Base-by-base conservation (phyloP, 2,329 filamentous ascomycete species). In the Rhexocercosporidium sp. region DNA sequence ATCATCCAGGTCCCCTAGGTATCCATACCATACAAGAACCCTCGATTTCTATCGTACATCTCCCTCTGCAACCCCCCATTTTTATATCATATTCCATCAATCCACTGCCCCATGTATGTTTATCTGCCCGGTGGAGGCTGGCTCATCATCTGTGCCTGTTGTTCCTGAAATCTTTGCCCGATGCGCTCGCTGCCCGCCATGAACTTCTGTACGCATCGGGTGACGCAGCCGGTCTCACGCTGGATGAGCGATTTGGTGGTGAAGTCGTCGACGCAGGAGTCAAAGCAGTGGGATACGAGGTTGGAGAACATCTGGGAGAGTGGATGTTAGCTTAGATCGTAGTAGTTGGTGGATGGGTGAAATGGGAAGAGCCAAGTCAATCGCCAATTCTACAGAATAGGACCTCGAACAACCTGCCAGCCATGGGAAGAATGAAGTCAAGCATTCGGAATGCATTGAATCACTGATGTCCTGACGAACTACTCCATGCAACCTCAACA, bases 201-300 rank as follows among this genome's bases (percentile, higher is more conserved):
- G 82, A 93, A 93, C 85, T 99, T 99, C 82, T 96, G 92, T 70
- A 98, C 94, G 82, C 96, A 99, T 76, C 94, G 92, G 83, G 93
- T 90, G 77, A 98, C 90, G 84, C 96, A 99, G 79, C 92, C 91
- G 77, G 92, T 92, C 83, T 99, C 96, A 79, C 93, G 91, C 73
- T 90, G 87, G 71, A 92, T 91, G 73, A 99, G 88, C 59, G 93
- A 92, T 84, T 98, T 98, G 83, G 94, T 97, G 77, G 94, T 97
- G 88, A 99, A 99, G 86, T 98, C 94, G 82, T 94, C 95, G 82
- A 99, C 89, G 86, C 96, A 99, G 82, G 96, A 91, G 79, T 93
- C 90, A 87, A 99, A 99, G 88, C 96, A 99, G 82, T 90, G 88
- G 80, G 93, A 90, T 76, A 94, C 91, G 64, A 92, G 86, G 82